Evolutionary conservation across 2,329 filamentous ascomycete genomes (phyloP).

Genomic region (Dactylellina sp.): DNA sequence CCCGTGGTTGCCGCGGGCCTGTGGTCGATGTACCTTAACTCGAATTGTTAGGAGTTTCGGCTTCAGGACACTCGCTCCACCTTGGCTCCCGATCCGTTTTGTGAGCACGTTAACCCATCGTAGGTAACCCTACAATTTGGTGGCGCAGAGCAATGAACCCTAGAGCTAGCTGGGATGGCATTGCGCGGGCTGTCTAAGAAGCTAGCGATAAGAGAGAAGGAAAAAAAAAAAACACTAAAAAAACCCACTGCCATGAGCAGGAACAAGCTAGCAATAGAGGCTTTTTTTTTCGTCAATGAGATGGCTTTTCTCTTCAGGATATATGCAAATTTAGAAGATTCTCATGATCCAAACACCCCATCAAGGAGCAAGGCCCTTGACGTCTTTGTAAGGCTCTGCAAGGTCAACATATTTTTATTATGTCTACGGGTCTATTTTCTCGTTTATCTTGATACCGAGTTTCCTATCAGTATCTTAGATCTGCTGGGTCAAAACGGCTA

Average conservation of each 20-base stretch:
- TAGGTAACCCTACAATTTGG: constrained; percentile 38
- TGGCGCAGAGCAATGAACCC: constrained; percentile 42
- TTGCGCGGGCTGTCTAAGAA: constrained; percentile 14
- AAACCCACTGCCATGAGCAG: too few species aligned
- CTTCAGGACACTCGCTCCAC: constrained; percentile 3
- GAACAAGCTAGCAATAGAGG: constrained; percentile 3
- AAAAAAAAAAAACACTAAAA: too few species aligned
- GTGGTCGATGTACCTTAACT: constrained; percentile 20
- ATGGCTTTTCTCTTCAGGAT: background rate
- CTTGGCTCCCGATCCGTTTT: constrained; percentile 4
- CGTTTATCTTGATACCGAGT: constrained; percentile 53
- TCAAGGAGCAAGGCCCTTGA: background rate
- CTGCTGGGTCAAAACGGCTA: constrained; percentile 23
- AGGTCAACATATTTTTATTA: background rate
- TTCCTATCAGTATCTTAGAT: constrained; percentile 44
- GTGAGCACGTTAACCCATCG: constrained; percentile 1
- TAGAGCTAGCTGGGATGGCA: constrained; percentile 51
- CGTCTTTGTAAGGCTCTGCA: background rate
- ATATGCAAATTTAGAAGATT: background rate
- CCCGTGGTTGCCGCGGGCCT: constrained; percentile 44
- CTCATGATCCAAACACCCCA: background rate
- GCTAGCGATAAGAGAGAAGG: constrained; percentile 22
- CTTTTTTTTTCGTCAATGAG: background rate
- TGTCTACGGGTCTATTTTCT: constrained; percentile 5
- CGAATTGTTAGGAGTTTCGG: constrained; percentile 1